Evolutionary conservation across 306 rosid genomes (phyloP).

Genomic region (Medicago truncatula): MtrunA17r5.0-ANR NC_053042.1:33117501-33118000

Average conservation of each 20-base stretch:
- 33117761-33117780: background rate
- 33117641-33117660: too few species aligned
- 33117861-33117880: background rate
- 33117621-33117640: too few species aligned
- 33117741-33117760: too few species aligned
- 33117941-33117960: background rate
- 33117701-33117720: too few species aligned
- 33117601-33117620: too few species aligned
- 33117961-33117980: background rate
- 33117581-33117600: background rate
- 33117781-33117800: background rate
- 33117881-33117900: background rate
- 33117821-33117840: background rate
- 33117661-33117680: too few species aligned
- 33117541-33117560: background rate
- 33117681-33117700: too few species aligned
- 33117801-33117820: background rate
- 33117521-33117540: background rate
- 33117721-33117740: too few species aligned
- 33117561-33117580: too few species aligned
- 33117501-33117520: constrained; percentile 5
- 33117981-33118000: constrained; percentile 3
- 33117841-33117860: constrained; percentile 11
- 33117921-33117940: background rate
- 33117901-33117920: constrained; percentile 6